Percentiles rank a stretch among this genome's conserved stretches.
Conservation (phyloP, 495 filamentous ascomycete species). For the Xylaria cubensis region DNA sequence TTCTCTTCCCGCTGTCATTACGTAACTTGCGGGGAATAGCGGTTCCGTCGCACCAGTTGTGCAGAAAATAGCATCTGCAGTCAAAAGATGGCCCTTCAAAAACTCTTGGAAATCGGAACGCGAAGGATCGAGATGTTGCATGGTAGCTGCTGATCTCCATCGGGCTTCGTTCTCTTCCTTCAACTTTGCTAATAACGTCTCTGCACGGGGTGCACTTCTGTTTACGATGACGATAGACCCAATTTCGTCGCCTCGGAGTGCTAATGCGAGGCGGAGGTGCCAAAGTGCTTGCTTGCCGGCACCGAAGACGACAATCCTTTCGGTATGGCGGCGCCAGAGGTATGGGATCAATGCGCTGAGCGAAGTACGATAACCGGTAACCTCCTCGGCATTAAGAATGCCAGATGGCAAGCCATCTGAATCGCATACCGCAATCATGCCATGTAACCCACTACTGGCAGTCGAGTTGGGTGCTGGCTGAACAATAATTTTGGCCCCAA, state of each 20-base stretch:
- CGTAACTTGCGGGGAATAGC: slow-evolving; percentile 45
- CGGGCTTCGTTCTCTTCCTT: slow-evolving; percentile 1
- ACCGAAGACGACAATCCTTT: slow-evolving; percentile 74
- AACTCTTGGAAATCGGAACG: slow-evolving; percentile 11
- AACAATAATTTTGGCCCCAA: slow-evolving; percentile 24
- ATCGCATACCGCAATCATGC: slow-evolving; percentile 68
- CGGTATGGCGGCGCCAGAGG: slow-evolving; percentile 66
- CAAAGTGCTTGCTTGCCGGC: slow-evolving; percentile 81
- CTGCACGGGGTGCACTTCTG: slow-evolving; percentile 42
- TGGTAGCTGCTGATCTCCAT: slow-evolving; percentile 18
- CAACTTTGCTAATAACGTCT: slow-evolving; percentile 1
- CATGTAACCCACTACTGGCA: slow-evolving; percentile 64
- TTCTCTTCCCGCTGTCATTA: slow-evolving; percentile 67
- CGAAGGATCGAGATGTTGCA: slow-evolving; percentile 5
- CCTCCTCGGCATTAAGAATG: slow-evolving; percentile 73
- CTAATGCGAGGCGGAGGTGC: slow-evolving; percentile 74
- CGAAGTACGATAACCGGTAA: slow-evolving; percentile 83
- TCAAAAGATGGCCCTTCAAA: slow-evolving; percentile 53
- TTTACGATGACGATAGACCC: slow-evolving; percentile 74
- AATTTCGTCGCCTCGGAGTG: slow-evolving; percentile 68
- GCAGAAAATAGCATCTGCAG: slow-evolving; percentile 72
- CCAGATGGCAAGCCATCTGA: slow-evolving; percentile 66
- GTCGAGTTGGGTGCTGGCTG: slow-evolving; percentile 33
- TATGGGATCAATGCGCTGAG: slow-evolving; percentile 71
- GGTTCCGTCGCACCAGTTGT: slow-evolving; percentile 39